Evolutionary conservation across 1,284 basidiomycete species (phyloP).

Genomic region (Austroboletus rostrupii): DNA sequence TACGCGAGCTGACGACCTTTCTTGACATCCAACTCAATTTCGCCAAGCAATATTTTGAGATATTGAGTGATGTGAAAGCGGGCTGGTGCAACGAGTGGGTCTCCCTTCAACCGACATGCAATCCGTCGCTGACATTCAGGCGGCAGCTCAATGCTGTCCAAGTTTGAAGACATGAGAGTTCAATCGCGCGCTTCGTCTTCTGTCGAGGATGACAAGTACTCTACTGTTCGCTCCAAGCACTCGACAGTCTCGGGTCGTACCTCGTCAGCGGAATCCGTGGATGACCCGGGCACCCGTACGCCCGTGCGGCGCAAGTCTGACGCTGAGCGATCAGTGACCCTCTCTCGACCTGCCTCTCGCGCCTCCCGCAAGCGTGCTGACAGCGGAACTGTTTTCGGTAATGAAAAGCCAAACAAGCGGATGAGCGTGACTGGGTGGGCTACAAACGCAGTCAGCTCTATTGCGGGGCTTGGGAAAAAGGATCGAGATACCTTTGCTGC

Average conservation of each 20-base stretch:
- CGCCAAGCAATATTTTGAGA: constrained; percentile 65
- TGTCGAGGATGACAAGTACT: constrained; percentile 14
- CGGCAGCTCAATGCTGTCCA: constrained; percentile 21
- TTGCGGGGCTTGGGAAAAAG: constrained; percentile 58
- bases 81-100: constrained; percentile 65
- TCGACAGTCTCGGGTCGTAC: constrained; percentile 23
- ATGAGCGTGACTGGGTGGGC: constrained; percentile 64
- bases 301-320: constrained; percentile 37
- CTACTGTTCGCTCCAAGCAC: constrained; percentile 22
- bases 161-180: constrained; percentile 14
- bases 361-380: constrained; percentile 57
- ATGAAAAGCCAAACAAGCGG: constrained; percentile 27
- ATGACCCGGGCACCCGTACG: constrained; percentile 28
- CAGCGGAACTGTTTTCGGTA: constrained; percentile 39
- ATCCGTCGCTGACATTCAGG: constrained; percentile 6
- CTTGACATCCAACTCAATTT: constrained; percentile 72
- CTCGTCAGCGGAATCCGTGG: constrained; percentile 34
- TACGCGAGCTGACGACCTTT: constrained; percentile 63
- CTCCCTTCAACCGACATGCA: neutral
- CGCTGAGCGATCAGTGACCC: constrained; percentile 39
- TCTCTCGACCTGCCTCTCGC: constrained; percentile 51
- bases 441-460: constrained; percentile 54
- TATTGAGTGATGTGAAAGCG: constrained; percentile 62
- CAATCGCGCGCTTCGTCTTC: constrained; percentile 10
- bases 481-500: constrained; percentile 61